A percentile compares a stretch with the other conserved stretches of the same genome.
phyloP scores from a whole-genome alignment of 2,329 filamentous ascomycete species.

The Zymoseptoria pseudotritici region DNA sequence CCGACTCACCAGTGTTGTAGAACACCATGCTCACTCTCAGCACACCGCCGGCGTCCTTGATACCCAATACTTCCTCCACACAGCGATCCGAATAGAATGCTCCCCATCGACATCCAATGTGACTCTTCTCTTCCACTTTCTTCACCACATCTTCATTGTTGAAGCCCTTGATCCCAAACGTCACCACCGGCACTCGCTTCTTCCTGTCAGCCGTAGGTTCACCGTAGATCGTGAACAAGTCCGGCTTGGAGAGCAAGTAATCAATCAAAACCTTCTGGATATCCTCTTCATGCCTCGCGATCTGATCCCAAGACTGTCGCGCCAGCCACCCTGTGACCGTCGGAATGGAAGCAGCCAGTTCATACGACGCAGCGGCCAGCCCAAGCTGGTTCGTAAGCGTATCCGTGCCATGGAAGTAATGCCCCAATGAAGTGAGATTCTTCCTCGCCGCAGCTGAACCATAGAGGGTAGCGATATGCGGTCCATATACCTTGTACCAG shows the following conservation, averaged over 20 bases:
- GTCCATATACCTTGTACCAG: constrained; percentile 79
- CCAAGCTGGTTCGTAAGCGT: constrained; percentile 61
- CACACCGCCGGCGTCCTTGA: constrained; percentile 53
- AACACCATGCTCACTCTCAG: constrained; percentile 65
- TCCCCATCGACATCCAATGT: constrained; percentile 59
- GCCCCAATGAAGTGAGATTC: constrained; percentile 50
- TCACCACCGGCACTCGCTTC: constrained; percentile 58
- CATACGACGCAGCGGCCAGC: constrained; percentile 63
- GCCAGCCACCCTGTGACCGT: constrained; percentile 51
- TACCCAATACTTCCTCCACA: constrained; percentile 49
- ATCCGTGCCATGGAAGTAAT: constrained; percentile 57
- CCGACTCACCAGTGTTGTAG: constrained; percentile 58
- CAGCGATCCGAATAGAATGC: constrained; percentile 62
- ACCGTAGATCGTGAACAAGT: constrained; percentile 52
- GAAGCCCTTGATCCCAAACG: constrained; percentile 54
- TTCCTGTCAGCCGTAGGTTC: constrained; percentile 42
- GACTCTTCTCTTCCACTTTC: constrained; percentile 50
- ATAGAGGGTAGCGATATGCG: constrained; percentile 66
- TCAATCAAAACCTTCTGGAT: constrained; percentile 53
- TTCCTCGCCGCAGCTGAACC: constrained; percentile 51
- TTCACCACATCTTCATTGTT: constrained; percentile 54
- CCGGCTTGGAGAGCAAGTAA: constrained; percentile 48
- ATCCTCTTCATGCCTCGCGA: constrained; percentile 52
- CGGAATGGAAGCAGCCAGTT: constrained; percentile 58
- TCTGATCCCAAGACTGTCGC: constrained; percentile 41